Evolutionary conservation across 2,329 filamentous ascomycete genomes (phyloP), one percentile per base, ranked within the genome.

Genomic region (Pseudogymnoascus sp.): DNA sequence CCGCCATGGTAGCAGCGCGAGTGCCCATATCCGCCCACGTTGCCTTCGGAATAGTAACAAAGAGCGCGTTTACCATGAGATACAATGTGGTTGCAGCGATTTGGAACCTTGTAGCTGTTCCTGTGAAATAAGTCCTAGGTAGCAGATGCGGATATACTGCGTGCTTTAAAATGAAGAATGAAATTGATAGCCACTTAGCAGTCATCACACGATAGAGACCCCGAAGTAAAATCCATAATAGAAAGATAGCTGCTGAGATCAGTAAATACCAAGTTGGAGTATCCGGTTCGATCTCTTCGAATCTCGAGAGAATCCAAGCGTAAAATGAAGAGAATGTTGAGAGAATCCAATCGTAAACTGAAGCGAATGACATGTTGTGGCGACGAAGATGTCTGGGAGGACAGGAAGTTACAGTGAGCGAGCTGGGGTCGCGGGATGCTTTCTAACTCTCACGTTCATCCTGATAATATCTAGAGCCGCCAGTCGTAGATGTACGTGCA

Each of bases 131-230:
- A 35, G 61, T 64, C 21, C 62, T 35, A n/a, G 33, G 58, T 21
- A 65, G 61, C 17, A 62, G n/a, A 61, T 63, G 35, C 13, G 58
- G 60, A 62, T 65, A 65, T 31, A 61, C 17, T 36, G 48, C 1
- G 61, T 65, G 58, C 51, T 61, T 62, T 29, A 65, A 15, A 21
- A 64, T 44, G 27, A 61, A 62, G 44, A 51, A 63, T 13, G 59
- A 41, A 35, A 38, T 61, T 17, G 13, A 58, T 17, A 25, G 36
- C 58, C 41, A 63, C 5, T 42, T 31, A 33, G 59, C 58, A 31
- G 60, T 59, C 36, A 61, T 15, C 39, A 38, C 17, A 31, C 58
- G 44, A 61, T 65, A 63, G 15, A 64, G 35, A 21, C 15, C 42
- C 31, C 31, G 31, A 60, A 59, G 41, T 13, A 36, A 58, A 27